Evolutionary conservation across 495 filamentous ascomycete species (phyloP).

Genomic region (Penicillium desertorum): DNA sequence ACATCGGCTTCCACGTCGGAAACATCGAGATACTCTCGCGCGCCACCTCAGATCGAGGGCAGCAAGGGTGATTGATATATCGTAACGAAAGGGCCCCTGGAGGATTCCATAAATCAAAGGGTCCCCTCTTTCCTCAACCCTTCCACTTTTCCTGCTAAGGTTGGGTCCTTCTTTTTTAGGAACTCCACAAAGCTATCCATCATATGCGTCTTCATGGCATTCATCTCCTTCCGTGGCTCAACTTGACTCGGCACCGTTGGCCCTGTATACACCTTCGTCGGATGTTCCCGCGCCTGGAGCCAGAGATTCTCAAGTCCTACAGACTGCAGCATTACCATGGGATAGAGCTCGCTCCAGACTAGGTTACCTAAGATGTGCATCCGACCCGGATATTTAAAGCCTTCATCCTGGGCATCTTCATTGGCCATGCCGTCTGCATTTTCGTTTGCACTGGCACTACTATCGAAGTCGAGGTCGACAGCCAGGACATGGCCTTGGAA

Average conservation of each 20-base stretch:
- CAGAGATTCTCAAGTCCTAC: constrained; percentile 16
- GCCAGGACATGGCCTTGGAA: constrained; percentile 15
- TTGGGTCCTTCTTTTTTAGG: neutral
- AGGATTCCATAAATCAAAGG: neutral
- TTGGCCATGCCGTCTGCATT: neutral
- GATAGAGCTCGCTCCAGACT: constrained; percentile 24
- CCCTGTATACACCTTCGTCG: constrained; percentile 22
- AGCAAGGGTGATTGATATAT: too few species aligned
- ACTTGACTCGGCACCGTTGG: constrained; percentile 18
- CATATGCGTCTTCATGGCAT: neutral
- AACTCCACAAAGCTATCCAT: constrained; percentile 7
- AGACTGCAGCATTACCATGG: constrained; percentile 4
- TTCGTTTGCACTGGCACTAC: neutral
- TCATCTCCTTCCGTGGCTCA: constrained; percentile 21
- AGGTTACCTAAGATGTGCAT: constrained; percentile 20
- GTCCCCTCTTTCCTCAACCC: neutral
- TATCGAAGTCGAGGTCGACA: constrained; percentile 13
- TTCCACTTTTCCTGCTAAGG: neutral
- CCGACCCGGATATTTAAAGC: constrained; percentile 10
- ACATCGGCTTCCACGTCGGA: too few species aligned
- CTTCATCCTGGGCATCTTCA: constrained; percentile 3
- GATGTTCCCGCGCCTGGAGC: constrained; percentile 19
- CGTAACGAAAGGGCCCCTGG: too few species aligned
- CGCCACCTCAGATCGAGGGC: too few species aligned
- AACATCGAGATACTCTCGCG: too few species aligned